Evolutionary conservation across 805 yeast species (phyloP).

Genomic region (Priceomyces melissophilus): DNA sequence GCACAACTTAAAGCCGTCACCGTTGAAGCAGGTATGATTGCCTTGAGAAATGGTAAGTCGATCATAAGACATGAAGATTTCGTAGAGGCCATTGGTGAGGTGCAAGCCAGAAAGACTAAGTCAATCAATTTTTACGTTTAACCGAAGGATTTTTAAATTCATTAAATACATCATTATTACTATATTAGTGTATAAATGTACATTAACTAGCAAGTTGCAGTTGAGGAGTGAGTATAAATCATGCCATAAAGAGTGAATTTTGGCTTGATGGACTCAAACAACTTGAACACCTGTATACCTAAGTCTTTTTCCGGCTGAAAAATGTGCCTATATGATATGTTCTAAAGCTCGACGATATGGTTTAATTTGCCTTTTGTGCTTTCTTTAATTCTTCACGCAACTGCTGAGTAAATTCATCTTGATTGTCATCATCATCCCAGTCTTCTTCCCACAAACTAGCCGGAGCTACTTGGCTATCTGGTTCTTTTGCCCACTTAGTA

Average conservation of each 20-base stretch:
- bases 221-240: not conserved
- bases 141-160: slow-evolving; percentile 6
- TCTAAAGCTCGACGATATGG: not conserved
- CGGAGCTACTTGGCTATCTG: slow-evolving; percentile 48
- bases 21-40: slow-evolving; percentile 99
- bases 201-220: slow-evolving; percentile 3
- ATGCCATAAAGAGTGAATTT: too few species aligned
- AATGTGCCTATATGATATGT: too few species aligned
- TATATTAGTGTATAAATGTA: slow-evolving; percentile 5
- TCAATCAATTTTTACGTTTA: slow-evolving; percentile 94
- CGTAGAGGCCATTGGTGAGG: slow-evolving; percentile 97
- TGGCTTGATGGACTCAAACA: too few species aligned
- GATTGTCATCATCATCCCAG: slow-evolving; percentile 95
- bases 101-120: slow-evolving; percentile 94
- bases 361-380: slow-evolving; percentile 14
- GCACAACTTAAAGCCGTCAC: slow-evolving; percentile 98
- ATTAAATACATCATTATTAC: slow-evolving; percentile 2
- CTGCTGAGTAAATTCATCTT: slow-evolving; percentile 78
- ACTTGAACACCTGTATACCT: too few species aligned
- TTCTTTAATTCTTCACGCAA: slow-evolving; percentile 51
- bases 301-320: too few species aligned
- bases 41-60: slow-evolving; percentile 89
- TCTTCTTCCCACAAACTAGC: slow-evolving; percentile 89
- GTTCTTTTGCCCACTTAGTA: slow-evolving; percentile 65
- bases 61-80: slow-evolving; percentile 95